phyloP scores from a whole-genome alignment of 1,284 basidiomycete species.

The Trichosporon sp. region DNA sequence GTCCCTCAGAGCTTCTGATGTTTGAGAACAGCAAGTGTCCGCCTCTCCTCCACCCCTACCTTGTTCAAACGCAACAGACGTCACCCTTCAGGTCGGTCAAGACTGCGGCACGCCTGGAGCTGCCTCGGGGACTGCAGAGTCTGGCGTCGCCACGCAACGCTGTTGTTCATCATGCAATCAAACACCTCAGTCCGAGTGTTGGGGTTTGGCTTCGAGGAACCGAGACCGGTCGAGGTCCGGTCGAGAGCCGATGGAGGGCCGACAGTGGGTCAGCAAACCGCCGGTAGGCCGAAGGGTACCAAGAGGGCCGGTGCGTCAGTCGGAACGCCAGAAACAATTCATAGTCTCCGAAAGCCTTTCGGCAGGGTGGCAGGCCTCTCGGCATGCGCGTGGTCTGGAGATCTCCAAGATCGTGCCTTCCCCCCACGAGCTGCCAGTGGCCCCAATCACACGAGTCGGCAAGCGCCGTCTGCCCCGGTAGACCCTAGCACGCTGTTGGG shows the following conservation, averaged over 20 bases:
- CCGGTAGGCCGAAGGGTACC: no score
- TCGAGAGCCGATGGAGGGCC: not conserved
- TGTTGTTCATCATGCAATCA: not conserved
- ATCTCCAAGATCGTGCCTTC: not conserved
- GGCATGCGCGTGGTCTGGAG: not conserved
- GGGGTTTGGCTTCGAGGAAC: not conserved
- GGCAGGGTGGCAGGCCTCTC: not conserved
- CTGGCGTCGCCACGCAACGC: not conserved
- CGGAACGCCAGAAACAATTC: not conserved
- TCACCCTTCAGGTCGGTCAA: not conserved
- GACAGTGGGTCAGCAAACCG: no score
- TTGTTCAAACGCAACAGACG: not conserved
- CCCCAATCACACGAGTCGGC: not conserved
- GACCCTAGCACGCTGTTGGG: not conserved
- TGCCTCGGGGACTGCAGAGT: not conserved
- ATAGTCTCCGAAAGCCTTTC: not conserved
- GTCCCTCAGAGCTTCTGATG: no score
- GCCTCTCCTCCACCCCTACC: no score
- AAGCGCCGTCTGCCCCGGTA: not conserved
- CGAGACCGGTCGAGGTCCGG: not conserved
- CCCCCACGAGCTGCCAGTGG: not conserved
- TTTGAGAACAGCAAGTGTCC: no score
- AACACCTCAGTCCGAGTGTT: not conserved
- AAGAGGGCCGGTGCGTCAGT: not conserved
- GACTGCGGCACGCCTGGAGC: not conserved